A percentile compares a stretch with the other conserved stretches of the same genome.
phyloP scores from a whole-genome alignment of 1,284 basidiomycete species.

The Ceratobasidium sp. region DNA sequence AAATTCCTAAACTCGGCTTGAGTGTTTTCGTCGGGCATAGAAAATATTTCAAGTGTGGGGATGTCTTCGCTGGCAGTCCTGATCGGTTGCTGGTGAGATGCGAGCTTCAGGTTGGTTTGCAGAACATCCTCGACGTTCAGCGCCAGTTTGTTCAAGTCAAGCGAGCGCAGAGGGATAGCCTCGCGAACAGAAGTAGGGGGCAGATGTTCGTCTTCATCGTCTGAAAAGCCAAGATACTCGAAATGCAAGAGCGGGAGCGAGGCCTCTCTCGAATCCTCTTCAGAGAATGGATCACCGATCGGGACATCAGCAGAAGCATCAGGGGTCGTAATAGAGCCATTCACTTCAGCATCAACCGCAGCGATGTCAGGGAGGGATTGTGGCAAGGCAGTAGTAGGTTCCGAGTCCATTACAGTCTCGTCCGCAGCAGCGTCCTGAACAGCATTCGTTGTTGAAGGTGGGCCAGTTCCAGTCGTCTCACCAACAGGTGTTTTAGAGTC shows the following conservation, averaged over 20 bases:
- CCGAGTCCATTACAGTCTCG: conserved; percentile 27
- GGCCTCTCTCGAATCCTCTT: neutral
- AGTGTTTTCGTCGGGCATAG: conserved; percentile 9
- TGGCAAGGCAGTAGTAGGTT: conserved; percentile 16
- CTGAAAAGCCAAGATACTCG: conserved; percentile 25
- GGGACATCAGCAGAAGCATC: neutral
- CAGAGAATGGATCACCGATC: neutral
- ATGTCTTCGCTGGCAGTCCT: neutral
- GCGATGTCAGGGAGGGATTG: conserved; percentile 3
- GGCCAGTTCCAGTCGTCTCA: neutral
- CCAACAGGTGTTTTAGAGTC: neutral
- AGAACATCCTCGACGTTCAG: conserved; percentile 12
- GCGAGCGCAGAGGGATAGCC: conserved; percentile 5
- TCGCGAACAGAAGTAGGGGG: conserved; percentile 16
- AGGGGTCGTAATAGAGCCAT: neutral
- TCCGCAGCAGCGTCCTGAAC: neutral
- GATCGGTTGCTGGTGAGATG: neutral
- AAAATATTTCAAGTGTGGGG: conserved; percentile 9
- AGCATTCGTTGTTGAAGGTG: neutral
- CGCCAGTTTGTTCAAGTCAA: conserved; percentile 12
- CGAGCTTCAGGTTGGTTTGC: conserved; percentile 21
- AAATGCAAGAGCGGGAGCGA: conserved; percentile 30
- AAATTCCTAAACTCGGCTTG: conserved; percentile 9
- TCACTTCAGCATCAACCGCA: neutral
- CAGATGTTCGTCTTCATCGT: conserved; percentile 16